A percentile compares a stretch with the other conserved stretches of the same genome.
Conservation (phyloP, 371 early-diverging fungal genomes). For the Mucor ambiguus region DNA sequence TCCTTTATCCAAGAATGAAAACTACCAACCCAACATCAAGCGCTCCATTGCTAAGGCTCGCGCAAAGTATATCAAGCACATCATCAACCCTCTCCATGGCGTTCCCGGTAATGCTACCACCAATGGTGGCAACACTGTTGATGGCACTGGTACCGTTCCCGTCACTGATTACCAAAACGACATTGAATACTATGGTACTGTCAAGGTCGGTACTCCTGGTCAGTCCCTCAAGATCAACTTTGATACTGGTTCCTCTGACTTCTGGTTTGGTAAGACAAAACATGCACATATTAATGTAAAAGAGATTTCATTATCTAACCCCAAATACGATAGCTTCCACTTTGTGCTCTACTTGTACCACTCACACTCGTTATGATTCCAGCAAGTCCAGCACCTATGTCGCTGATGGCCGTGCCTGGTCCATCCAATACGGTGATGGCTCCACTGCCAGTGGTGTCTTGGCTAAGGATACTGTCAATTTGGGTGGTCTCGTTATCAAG, state of each 20-base stretch:
- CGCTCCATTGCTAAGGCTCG: slow-evolving; percentile 17
- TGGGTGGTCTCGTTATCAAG: slow-evolving; percentile 32
- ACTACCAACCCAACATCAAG: slow-evolving; percentile 26
- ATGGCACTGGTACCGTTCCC: slow-evolving; percentile 18
- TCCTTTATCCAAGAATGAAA: slow-evolving; percentile 19
- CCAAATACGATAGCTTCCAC: slow-evolving; percentile 26
- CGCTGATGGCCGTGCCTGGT: slow-evolving; percentile 43
- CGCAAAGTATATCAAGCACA: slow-evolving; percentile 23
- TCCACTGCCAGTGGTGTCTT: slow-evolving; percentile 43
- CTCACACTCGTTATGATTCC: slow-evolving; percentile 45
- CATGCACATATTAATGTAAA: not conserved
- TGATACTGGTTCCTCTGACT: slow-evolving; percentile 76
- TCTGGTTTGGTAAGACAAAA: slow-evolving; percentile 55
- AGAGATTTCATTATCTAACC: not conserved
- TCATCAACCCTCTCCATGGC: not conserved
- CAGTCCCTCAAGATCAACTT: slow-evolving; percentile 67
- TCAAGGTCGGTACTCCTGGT: slow-evolving; percentile 71
- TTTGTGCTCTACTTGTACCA: slow-evolving; percentile 40
- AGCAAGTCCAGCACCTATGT: slow-evolving; percentile 48
- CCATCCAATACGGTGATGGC: slow-evolving; percentile 55
- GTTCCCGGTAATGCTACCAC: not conserved
- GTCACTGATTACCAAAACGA: slow-evolving; percentile 27
- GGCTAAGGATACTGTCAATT: slow-evolving; percentile 26
- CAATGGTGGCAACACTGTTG: slow-evolving; percentile 8
- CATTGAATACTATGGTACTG: slow-evolving; percentile 57